phyloP scores from a whole-genome alignment of 75 land plant species.

The Chamaecyparis obtusa region DNA sequence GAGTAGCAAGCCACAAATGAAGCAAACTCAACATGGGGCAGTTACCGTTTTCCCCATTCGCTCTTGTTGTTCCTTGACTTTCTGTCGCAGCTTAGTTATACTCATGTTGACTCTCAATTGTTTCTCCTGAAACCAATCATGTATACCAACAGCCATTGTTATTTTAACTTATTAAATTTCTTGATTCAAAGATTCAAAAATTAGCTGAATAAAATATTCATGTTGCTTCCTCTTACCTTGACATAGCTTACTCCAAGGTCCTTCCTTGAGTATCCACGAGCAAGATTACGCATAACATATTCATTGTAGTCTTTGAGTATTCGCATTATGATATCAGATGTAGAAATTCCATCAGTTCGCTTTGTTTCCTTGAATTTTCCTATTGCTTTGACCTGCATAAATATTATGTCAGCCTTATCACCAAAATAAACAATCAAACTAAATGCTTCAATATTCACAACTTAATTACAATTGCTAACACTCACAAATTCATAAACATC shows the following conservation, averaged over 20 bases:
- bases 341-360: conserved; percentile 43
- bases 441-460: neutral
- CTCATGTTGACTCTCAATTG: conserved; percentile 62
- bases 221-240: conserved; percentile 22
- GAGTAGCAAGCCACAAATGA: neutral
- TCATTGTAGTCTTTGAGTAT: conserved; percentile 50
- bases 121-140: conserved; percentile 38
- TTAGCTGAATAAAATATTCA: neutral
- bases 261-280: conserved; percentile 52
- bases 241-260: conserved; percentile 58
- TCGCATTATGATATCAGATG: conserved; percentile 51
- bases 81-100: conserved; percentile 49
- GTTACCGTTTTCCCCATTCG: conserved; percentile 50
- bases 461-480: conserved; percentile 1
- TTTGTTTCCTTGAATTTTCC: conserved; percentile 46
- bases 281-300: conserved; percentile 57
- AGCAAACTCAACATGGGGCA: neutral
- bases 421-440: neutral
- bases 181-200: neutral
- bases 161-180: neutral
- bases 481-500: conserved; percentile 57
- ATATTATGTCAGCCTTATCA: neutral
- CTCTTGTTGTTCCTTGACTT: conserved; percentile 68
- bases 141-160: conserved; percentile 9
- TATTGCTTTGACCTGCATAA: conserved; percentile 38